A percentile compares a stretch with the other conserved stretches of the same genome.
Conservation (phyloP, 1,284 basidiomycete species). For the Singerocomus inundabilis region DNA sequence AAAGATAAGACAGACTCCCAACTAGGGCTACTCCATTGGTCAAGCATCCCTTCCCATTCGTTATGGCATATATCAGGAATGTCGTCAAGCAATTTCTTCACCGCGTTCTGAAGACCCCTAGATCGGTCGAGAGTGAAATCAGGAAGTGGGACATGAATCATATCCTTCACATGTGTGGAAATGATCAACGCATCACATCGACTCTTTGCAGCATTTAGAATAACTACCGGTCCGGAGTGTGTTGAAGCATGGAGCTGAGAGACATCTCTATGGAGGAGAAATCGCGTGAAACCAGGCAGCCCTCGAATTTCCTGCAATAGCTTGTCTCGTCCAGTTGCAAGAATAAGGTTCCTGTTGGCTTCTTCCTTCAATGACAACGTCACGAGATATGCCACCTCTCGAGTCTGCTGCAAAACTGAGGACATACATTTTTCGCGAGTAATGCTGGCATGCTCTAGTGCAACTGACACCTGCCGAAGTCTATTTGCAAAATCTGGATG, state of each 20-base stretch:
- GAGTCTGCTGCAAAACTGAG: too few species aligned
- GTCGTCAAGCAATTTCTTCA: background rate
- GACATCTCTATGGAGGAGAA: constrained; percentile 4
- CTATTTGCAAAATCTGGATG: constrained; percentile 1
- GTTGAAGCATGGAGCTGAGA: constrained; percentile 3
- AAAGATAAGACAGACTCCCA: background rate
- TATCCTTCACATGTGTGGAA: background rate
- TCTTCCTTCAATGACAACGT: constrained; percentile 2
- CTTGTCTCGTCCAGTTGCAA: constrained; percentile 8
- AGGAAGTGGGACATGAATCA: background rate
- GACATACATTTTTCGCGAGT: background rate
- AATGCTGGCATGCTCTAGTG: background rate
- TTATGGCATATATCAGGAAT: background rate
- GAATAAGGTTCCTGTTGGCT: constrained; percentile 1
- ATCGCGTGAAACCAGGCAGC: constrained; percentile 9
- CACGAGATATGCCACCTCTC: too few species aligned
- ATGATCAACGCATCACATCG: constrained; percentile 11
- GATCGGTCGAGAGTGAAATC: background rate
- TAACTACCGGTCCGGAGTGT: constrained; percentile 11
- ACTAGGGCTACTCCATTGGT: background rate
- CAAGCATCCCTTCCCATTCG: too few species aligned
- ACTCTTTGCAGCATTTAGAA: constrained; percentile 6
- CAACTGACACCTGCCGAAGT: background rate
- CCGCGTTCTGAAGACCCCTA: background rate
- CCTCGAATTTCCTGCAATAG: constrained; percentile 5